Base-by-base conservation (phyloP, 2,329 filamentous ascomycete genomes). In the Pezicula neosporulosa region DNA sequence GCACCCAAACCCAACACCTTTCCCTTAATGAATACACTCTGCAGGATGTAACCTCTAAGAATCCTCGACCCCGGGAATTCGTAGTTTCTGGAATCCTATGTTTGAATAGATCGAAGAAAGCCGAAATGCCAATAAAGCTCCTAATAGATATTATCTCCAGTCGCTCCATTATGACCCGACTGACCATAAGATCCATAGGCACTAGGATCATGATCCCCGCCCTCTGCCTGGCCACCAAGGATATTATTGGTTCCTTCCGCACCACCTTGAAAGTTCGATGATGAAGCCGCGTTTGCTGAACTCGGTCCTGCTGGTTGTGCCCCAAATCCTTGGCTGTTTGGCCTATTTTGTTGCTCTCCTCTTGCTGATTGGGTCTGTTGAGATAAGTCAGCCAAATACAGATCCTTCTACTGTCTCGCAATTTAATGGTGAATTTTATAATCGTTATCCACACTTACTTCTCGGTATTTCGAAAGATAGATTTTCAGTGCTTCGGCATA, bases 401-500 rank as follows among this genome's bases (percentile, higher is more conserved):
- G 54, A 47, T 39, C 18, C n/a, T 52, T 27, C 35, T 27, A 24
- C 35, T 30, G 16, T 15, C 30, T 38, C 19, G 24, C 43, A 53
- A 43, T 39, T 42, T 33, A 45, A 36, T 33, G 19, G 45, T 38
- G 19, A 35, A 24, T 39, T 33, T 36, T 47, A 51, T 48, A 48
- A 49, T 43, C 39, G 12, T 12, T 13, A 19, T 21, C 37, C 35
- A 18, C 37, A 79, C 87, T 83, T 81, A 97, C 94, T 82, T 99
- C 94, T 71, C 94, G 87, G 72, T 97, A 99, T 69, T 97, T 94
- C 54, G 92, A 90, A 39, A 99, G 81, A 70, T 99, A 99, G 61
- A 99, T 97, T 74, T 99, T 99, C 52, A 99, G 78, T 1, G 94
- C 94, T 71, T 99, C 94, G 24, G 93, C 89, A 69, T 99, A 99